phyloP scores from a whole-genome alignment of 202 grass and related monocot species.

The Eragrostis tef region DNA sequence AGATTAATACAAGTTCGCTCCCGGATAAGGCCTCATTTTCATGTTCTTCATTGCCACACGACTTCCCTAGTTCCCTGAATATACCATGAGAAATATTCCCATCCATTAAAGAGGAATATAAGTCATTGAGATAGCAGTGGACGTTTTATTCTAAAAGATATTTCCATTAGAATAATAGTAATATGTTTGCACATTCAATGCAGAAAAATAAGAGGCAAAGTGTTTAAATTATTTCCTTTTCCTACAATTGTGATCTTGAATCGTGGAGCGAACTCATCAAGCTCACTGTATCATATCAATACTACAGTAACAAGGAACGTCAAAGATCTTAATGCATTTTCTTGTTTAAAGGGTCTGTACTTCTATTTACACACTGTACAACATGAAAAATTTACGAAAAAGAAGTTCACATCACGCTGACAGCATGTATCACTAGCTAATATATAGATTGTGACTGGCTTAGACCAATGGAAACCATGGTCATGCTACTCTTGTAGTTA shows the following conservation, averaged over 20 bases:
- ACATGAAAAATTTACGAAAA: conserved; percentile 22
- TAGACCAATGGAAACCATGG: conserved; percentile 33
- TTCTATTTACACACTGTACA: conserved; percentile 37
- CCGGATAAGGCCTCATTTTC: background rate
- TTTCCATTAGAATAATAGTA: background rate
- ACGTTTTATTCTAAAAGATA: background rate
- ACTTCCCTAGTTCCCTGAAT: conserved; percentile 4
- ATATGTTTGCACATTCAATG: background rate
- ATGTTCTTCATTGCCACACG: conserved; percentile 28
- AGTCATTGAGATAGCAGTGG: background rate
- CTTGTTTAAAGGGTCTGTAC: conserved; percentile 29
- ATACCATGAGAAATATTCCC: background rate
- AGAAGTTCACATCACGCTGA: conserved; percentile 6
- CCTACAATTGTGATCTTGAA: conserved; percentile 1
- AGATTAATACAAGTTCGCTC: background rate
- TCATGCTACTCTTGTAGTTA: conserved; percentile 45
- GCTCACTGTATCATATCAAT: background rate
- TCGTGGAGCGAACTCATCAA: background rate
- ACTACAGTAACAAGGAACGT: conserved; percentile 3
- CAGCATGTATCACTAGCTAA: conserved; percentile 42
- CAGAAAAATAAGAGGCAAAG: conserved; percentile 11
- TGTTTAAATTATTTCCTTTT: background rate
- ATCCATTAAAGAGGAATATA: background rate
- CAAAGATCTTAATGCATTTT: conserved; percentile 7
- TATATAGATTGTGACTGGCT: conserved; percentile 47